Percentiles rank a stretch among this genome's conserved stretches.
These are phyloP conservation scores for Globisporangium splendens DNA, from an alignment of 352 stramenopile genomes.

Conservation along the genomic window DNA sequence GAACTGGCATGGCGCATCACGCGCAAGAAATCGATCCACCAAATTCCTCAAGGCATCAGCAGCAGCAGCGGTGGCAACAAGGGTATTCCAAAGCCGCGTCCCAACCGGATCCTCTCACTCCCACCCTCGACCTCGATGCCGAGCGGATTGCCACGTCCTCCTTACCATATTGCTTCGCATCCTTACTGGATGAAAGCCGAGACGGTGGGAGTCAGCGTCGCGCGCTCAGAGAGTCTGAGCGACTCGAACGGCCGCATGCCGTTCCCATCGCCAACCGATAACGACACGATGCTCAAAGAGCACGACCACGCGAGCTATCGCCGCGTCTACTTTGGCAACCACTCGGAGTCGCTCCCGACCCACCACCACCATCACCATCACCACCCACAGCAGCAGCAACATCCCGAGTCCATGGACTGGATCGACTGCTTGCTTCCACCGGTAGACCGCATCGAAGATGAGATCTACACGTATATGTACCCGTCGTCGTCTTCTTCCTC, in stretches of 20 bases:
- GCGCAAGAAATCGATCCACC: conserved; percentile 55
- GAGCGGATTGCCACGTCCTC: background rate
- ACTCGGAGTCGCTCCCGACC: background rate
- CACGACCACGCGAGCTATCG: conserved; percentile 20
- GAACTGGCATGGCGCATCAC: conserved; percentile 64
- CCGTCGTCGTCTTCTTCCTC: conserved; percentile 14
- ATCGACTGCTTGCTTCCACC: conserved; percentile 51
- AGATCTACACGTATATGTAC: conserved; percentile 42
- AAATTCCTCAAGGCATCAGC: background rate
- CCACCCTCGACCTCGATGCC: background rate
- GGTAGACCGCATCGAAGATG: conserved; percentile 27
- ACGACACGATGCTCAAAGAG: conserved; percentile 33
- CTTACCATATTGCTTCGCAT: conserved; percentile 2
- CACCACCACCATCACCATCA: conserved; percentile 15
- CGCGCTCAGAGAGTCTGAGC: conserved; percentile 18
- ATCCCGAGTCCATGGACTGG: conserved; percentile 45
- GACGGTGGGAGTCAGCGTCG: conserved; percentile 22
- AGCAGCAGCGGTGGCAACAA: background rate
- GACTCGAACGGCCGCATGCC: conserved; percentile 6
- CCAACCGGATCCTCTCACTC: conserved; percentile 5
- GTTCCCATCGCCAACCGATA: conserved; percentile 21
- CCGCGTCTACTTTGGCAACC: conserved; percentile 16
- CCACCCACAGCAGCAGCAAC: conserved; percentile 15
- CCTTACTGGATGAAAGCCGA: conserved; percentile 18
- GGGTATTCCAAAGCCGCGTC: conserved; percentile 3